Conservation (phyloP, 345 rosid genomes). For the Streptanthus diversifolius region DNA sequence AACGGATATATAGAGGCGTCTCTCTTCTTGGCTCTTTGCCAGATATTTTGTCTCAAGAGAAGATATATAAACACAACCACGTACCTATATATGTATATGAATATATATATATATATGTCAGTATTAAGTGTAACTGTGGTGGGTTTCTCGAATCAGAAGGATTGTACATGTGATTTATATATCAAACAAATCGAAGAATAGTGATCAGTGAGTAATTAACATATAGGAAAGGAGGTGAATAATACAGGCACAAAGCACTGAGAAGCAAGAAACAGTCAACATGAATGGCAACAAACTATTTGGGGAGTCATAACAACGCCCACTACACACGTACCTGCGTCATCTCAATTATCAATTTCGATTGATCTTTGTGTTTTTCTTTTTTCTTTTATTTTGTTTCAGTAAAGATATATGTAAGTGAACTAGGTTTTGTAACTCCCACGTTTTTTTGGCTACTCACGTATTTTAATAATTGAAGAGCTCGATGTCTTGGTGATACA, state of each 20-base stretch:
- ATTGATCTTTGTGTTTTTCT: not conserved
- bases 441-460: slow-evolving; percentile 14
- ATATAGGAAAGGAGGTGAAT: not conserved
- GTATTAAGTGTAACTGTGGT: not conserved
- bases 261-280: not conserved
- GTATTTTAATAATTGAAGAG: not conserved
- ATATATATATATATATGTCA: not conserved
- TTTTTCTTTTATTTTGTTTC: not conserved
- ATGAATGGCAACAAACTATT: slow-evolving; percentile 21
- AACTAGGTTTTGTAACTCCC: slow-evolving; percentile 6
- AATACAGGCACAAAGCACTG: slow-evolving; percentile 17
- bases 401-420: not conserved
- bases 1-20: not conserved
- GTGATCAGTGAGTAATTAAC: not conserved
- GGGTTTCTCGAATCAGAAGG: slow-evolving; percentile 11
- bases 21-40: not conserved
- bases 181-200: not conserved
- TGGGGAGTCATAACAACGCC: slow-evolving; percentile 26
- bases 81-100: no score
- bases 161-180: not conserved
- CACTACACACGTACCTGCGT: slow-evolving; percentile 6
- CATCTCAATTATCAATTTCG: not conserved
- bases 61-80: not conserved
- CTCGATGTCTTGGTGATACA: slow-evolving; percentile 14
- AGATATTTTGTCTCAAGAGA: slow-evolving; percentile 6